These are phyloP conservation scores for Coccomyxa sp. DNA, from an alignment of 139 green algal species.

Conservation along the genomic window DNA sequence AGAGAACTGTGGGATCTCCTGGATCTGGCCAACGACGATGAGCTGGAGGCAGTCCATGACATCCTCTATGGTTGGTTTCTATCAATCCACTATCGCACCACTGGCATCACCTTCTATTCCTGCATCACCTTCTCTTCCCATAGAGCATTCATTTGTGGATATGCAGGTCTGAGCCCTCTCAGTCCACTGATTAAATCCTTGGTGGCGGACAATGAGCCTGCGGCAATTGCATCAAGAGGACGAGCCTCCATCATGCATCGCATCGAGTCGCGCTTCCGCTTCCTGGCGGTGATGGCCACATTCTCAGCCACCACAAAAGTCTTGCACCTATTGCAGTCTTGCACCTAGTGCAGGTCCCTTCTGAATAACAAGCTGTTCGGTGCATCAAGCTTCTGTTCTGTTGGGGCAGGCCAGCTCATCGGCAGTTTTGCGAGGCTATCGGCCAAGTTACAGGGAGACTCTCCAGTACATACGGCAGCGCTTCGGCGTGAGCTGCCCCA, in stretches of 20 bases:
- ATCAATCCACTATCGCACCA: not conserved
- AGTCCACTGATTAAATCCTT: conserved; percentile 64
- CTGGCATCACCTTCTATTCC: not conserved
- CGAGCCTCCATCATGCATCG: conserved; percentile 31
- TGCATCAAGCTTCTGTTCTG: not conserved
- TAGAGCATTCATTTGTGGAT: not conserved
- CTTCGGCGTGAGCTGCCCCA: conserved; percentile 42
- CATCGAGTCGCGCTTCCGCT: conserved; percentile 74
- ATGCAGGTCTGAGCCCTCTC: conserved; percentile 46
- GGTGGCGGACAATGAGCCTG: conserved; percentile 38
- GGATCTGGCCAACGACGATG: conserved; percentile 68
- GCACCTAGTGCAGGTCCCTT: not conserved
- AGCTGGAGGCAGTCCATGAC: conserved; percentile 57
- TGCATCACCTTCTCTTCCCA: not conserved
- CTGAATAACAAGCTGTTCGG: not conserved
- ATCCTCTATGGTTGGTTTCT: conserved; percentile 26
- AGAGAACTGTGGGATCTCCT: conserved; percentile 62
- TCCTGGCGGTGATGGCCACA: conserved; percentile 49
- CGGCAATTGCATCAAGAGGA: conserved; percentile 27
- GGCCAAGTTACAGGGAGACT: conserved; percentile 62
- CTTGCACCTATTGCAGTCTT: not conserved
- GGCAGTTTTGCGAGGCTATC: conserved; percentile 48
- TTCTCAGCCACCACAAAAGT: not conserved
- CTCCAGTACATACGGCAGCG: conserved; percentile 64
- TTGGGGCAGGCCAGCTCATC: conserved; percentile 46